These are phyloP conservation scores for Termitomyces sp. DNA, from an alignment of 768 basidiomycete genomes.

Conservation along the genomic window DNA sequence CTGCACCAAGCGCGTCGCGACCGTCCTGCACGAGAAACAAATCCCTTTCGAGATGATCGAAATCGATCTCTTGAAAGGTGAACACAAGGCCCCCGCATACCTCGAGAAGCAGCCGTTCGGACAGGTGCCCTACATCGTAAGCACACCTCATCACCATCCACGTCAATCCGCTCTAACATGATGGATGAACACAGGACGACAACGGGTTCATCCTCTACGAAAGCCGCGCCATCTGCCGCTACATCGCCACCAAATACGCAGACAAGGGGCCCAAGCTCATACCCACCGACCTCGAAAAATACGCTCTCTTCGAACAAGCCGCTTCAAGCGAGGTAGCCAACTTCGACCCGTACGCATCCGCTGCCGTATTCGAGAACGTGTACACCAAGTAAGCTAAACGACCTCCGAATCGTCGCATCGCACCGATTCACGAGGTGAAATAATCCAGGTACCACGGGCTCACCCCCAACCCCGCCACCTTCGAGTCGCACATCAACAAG, in stretches of 20 bases:
- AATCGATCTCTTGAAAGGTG: conserved; percentile 28
- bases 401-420: too few relatives aligned
- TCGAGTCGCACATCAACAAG: conserved; percentile 17
- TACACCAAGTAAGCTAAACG: too few relatives aligned
- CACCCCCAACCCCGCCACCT: conserved; percentile 37
- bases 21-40: conserved; percentile 38
- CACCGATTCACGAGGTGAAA: too few relatives aligned
- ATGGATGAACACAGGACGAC: conserved; percentile 14
- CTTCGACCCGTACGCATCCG: conserved; percentile 44
- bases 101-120: conserved; percentile 46
- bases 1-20: conserved; percentile 38
- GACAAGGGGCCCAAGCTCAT: conserved; percentile 44
- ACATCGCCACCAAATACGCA: conserved; percentile 42
- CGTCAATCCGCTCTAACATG: too few relatives aligned
- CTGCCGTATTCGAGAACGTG: conserved; percentile 41
- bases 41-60: conserved; percentile 43
- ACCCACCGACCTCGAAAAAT: conserved; percentile 32
- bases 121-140: conserved; percentile 26
- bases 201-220: conserved; percentile 26
- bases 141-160: too few relatives aligned
- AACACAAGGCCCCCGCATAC: conserved; percentile 34
- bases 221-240: conserved; percentile 45
- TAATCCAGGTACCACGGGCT: conserved; percentile 41
- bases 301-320: conserved; percentile 47
- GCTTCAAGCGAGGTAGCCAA: conserved; percentile 44